These are phyloP conservation scores for Ascoidea tarda DNA, from an alignment of 805 yeast genomes.

Conservation along the genomic window DNA sequence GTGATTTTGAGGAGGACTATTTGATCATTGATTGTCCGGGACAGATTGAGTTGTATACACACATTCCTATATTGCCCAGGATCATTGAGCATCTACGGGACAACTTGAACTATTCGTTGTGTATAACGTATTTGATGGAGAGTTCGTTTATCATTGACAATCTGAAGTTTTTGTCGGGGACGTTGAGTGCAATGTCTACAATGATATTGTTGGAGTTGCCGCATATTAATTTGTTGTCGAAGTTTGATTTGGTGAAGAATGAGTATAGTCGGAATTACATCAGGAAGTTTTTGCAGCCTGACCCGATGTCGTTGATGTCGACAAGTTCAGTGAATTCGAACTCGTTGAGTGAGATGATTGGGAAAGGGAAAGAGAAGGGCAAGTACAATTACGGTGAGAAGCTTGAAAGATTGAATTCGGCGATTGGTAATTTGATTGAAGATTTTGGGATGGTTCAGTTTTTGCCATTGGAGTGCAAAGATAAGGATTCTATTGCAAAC, in stretches of 20 bases:
- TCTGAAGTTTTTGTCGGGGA: conserved; percentile 90
- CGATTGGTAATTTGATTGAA: conserved; percentile 83
- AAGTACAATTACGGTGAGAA: conserved; percentile 28
- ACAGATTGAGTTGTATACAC: conserved; percentile 89
- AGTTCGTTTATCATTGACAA: conserved; percentile 89
- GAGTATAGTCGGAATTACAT: conserved; percentile 62
- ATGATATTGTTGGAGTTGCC: conserved; percentile 94
- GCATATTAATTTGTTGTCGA: conserved; percentile 81
- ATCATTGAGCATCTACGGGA: conserved; percentile 75
- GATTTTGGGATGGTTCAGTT: conserved; percentile 99
- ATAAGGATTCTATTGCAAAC: conserved; percentile 62
- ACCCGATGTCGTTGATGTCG: conserved; percentile 61
- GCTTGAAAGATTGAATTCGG: conserved; percentile 56
- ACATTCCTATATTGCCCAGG: conserved; percentile 84
- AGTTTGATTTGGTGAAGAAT: conserved; percentile 74
- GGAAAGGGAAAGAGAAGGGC: neutral
- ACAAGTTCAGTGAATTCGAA: neutral
- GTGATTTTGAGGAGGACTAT: conserved; percentile 90
- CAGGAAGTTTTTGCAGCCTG: conserved; percentile 82
- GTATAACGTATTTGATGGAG: conserved; percentile 87
- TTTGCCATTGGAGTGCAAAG: conserved; percentile 72
- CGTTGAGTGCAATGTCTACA: conserved; percentile 94
- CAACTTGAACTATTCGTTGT: conserved; percentile 69
- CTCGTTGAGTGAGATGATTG: no score
- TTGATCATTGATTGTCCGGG: conserved; percentile 95